A percentile compares a stretch with the other conserved stretches of the same genome.
These are phyloP conservation scores for Myxozyma neglecta DNA, from an alignment of 805 yeast genomes.

Conservation along the genomic window DNA sequence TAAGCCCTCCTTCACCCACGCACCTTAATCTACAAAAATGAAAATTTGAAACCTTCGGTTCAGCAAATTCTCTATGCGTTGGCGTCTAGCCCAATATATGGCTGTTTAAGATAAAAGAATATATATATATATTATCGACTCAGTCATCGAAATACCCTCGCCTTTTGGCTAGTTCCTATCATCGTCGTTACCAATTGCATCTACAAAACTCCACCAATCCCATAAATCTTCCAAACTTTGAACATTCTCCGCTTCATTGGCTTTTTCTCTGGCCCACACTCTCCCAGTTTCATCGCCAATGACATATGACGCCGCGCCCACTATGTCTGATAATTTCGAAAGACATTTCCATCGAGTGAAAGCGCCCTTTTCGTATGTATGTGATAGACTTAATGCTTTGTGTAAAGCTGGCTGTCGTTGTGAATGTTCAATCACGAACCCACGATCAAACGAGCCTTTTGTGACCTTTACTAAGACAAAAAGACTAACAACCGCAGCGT, in stretches of 20 bases:
- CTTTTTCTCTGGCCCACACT: slow-evolving; percentile 13
- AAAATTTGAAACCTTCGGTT: no score
- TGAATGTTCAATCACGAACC: slow-evolving; percentile 3
- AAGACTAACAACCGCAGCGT: slow-evolving; percentile 22
- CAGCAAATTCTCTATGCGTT: no score
- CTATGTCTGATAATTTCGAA: slow-evolving; percentile 5
- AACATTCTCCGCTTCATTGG: slow-evolving; percentile 9
- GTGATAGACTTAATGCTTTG: slow-evolving; percentile 5
- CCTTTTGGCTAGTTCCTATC: not conserved
- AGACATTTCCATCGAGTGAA: slow-evolving; percentile 17
- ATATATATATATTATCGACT: no score
- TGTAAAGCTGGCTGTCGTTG: slow-evolving; percentile 8
- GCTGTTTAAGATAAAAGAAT: no score
- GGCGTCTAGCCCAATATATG: not conserved
- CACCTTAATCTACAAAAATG: no score
- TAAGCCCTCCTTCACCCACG: no score
- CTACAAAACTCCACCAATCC: slow-evolving; percentile 17
- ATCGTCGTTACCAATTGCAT: not conserved
- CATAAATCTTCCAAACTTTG: slow-evolving; percentile 16
- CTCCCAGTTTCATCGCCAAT: slow-evolving; percentile 7
- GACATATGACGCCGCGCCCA: slow-evolving; percentile 10
- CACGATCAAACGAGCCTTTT: not conserved
- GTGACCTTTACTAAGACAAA: slow-evolving; percentile 10
- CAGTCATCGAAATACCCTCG: no score
- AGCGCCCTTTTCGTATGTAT: slow-evolving; percentile 1